phyloP scores from a whole-genome alignment of 208 protist genomes.

The Acanthamoeba castellanii region DNA sequence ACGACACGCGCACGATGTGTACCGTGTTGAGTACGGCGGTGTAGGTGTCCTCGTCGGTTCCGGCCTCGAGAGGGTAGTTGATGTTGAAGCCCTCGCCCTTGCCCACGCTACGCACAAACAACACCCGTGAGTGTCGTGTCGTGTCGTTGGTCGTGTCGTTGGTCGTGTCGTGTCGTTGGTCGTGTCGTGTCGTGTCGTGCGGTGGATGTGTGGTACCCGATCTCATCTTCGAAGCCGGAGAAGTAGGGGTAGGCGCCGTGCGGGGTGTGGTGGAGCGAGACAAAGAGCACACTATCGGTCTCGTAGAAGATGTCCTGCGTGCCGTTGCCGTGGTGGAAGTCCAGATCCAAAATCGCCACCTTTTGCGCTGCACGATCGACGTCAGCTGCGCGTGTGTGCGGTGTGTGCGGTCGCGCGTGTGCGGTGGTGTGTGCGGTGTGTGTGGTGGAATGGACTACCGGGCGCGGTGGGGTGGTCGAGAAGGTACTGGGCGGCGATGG shows the following conservation, averaged over 20 bases:
- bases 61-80: slow-evolving; percentile 78
- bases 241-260: slow-evolving; percentile 76
- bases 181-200: too few relatives aligned
- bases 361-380: background rate
- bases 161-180: too few relatives aligned
- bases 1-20: background rate
- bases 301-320: slow-evolving; percentile 83
- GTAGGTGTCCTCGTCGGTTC: slow-evolving; percentile 73
- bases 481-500: slow-evolving; percentile 75
- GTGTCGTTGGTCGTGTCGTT: too few relatives aligned
- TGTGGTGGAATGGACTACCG: background rate
- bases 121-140: too few relatives aligned
- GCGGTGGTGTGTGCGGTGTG: background rate
- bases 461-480: background rate
- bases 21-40: slow-evolving; percentile 25
- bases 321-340: slow-evolving; percentile 84
- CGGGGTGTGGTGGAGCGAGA: slow-evolving; percentile 80
- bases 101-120: slow-evolving; percentile 37
- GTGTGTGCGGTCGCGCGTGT: background rate
- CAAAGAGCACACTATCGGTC: slow-evolving; percentile 75
- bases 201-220: background rate
- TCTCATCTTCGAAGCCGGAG: slow-evolving; percentile 38
- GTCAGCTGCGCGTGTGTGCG: background rate
- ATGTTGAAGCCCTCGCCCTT: slow-evolving; percentile 80
- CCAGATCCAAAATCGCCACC: slow-evolving; percentile 83